These are phyloP conservation scores for Tillandsia leiboldiana DNA, from an alignment of 176 grass and related monocot genomes.

Conservation along the genomic window DNA sequence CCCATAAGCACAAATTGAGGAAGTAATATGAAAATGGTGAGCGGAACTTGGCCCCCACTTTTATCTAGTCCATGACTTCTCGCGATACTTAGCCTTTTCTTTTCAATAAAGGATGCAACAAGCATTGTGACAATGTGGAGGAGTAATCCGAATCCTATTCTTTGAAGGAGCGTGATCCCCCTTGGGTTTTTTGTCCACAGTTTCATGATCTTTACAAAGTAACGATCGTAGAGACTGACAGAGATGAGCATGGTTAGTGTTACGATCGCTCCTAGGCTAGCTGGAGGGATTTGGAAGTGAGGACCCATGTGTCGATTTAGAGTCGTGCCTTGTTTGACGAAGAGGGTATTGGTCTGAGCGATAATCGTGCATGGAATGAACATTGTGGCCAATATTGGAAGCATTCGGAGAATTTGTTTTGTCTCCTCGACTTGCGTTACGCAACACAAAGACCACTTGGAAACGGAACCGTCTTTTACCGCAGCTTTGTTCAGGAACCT, in stretches of 20 bases:
- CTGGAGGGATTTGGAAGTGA: conserved; percentile 45
- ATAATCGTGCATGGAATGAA: conserved; percentile 60
- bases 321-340: conserved; percentile 57
- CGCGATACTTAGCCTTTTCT: conserved; percentile 32
- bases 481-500: conserved; percentile 72
- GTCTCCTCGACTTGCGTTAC: conserved; percentile 65
- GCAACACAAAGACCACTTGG: conserved; percentile 37
- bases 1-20: conserved; percentile 88
- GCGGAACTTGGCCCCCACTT: conserved; percentile 16
- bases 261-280: conserved; percentile 46
- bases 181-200: conserved; percentile 58
- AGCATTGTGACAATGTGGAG: conserved; percentile 56
- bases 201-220: conserved; percentile 30
- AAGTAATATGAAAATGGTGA: conserved; percentile 61
- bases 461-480: conserved; percentile 16
- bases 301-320: conserved; percentile 45
- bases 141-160: conserved; percentile 46
- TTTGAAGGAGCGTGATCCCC: conserved; percentile 75
- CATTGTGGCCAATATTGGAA: conserved; percentile 49
- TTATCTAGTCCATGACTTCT: conserved; percentile 12
- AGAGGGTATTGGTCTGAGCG: conserved; percentile 66
- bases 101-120: conserved; percentile 34
- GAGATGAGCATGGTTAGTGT: conserved; percentile 56
- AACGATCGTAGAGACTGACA: conserved; percentile 52
- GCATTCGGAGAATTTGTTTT: conserved; percentile 50